Conservation (phyloP, 2,329 filamentous ascomycete species). For the Trichoderma aggressivum region DNA sequence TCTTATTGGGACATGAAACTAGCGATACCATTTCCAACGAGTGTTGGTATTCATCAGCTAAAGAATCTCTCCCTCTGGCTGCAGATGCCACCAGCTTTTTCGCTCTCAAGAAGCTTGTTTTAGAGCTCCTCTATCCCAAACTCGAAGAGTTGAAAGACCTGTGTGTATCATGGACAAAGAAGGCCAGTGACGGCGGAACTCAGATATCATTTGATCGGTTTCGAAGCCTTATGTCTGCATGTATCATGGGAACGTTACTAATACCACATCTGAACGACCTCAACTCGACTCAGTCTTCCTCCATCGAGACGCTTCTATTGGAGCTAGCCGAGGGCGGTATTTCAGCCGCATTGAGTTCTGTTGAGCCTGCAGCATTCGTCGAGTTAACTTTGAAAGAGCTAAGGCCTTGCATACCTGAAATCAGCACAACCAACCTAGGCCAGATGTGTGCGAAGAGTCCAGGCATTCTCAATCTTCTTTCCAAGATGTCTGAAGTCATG, state of each 20-base stretch:
- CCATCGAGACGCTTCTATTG: conserved; percentile 45
- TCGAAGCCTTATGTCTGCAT: conserved; percentile 50
- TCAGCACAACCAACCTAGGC: conserved; percentile 38
- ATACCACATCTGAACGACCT: conserved; percentile 46
- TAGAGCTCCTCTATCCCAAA: conserved; percentile 54
- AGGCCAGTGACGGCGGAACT: conserved; percentile 42
- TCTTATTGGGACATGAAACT: conserved; percentile 44
- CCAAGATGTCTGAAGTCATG: conserved; percentile 35
- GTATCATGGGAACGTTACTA: conserved; percentile 44
- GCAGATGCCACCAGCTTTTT: conserved; percentile 35
- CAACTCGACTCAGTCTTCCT: conserved; percentile 47
- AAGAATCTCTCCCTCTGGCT: conserved; percentile 21
- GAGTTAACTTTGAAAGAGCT: conserved; percentile 46
- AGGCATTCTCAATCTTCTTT: conserved; percentile 43
- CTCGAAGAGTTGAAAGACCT: conserved; percentile 47
- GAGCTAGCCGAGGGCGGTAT: conserved; percentile 42
- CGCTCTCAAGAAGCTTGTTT: conserved; percentile 47
- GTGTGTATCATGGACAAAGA: conserved; percentile 47
- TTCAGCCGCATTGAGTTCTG: conserved; percentile 38
- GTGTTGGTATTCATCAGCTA: conserved; percentile 9
- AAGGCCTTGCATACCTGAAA: conserved; percentile 45
- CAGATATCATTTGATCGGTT: conserved; percentile 53
- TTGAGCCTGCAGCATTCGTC: conserved; percentile 45
- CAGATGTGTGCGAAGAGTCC: conserved; percentile 38
- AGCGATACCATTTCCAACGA: not conserved